phyloP scores from a whole-genome alignment of 768 basidiomycete species.

The Imleria badia region DNA sequence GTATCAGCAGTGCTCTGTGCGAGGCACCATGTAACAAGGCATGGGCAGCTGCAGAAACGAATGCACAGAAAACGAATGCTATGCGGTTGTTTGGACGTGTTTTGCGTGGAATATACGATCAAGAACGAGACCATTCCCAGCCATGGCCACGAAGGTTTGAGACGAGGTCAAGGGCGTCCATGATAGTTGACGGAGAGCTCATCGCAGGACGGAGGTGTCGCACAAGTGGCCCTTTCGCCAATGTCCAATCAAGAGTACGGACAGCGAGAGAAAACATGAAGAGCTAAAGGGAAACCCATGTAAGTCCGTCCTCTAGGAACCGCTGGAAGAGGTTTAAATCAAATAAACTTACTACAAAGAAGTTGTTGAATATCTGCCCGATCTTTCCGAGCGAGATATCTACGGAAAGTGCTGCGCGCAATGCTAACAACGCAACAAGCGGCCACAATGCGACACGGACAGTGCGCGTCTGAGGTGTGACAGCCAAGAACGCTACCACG shows the following conservation, averaged over 20 bases:
- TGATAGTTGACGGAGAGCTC: neutral
- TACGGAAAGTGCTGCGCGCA: neutral
- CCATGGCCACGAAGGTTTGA: neutral
- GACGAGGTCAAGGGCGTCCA: neutral
- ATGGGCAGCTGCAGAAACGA: neutral
- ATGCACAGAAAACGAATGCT: neutral
- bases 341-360: neutral
- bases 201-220: neutral
- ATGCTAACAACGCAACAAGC: neutral
- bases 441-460: neutral
- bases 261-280: neutral
- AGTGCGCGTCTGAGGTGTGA: neutral
- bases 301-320: no score
- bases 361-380: neutral
- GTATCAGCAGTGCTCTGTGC: neutral
- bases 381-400: neutral
- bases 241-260: neutral
- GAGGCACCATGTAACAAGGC: neutral
- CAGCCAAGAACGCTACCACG: neutral
- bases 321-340: neutral
- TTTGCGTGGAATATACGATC: neutral
- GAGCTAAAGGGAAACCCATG: neutral
- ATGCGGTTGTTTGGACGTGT: neutral
- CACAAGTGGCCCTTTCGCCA: neutral
- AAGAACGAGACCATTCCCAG: neutral